These are phyloP conservation scores for Sordaria brevicollis DNA, from an alignment of 495 filamentous ascomycete genomes.

Conservation along the genomic window DNA sequence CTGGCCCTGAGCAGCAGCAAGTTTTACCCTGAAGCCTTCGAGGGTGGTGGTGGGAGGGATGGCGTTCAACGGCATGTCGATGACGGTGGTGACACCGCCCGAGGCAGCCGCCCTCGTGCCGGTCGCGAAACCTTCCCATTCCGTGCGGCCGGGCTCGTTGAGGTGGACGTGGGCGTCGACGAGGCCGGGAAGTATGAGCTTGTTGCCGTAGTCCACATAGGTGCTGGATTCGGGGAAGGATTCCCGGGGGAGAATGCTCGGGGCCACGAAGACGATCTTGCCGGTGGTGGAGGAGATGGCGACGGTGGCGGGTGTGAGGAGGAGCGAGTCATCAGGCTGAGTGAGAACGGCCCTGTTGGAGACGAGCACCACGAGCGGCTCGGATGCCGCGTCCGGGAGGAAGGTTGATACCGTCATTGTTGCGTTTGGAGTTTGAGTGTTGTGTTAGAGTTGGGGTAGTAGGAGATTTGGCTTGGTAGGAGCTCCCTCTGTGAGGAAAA, in stretches of 20 bases:
- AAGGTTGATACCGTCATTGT: conserved; percentile 15
- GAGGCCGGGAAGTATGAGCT: conserved; percentile 78
- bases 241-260: conserved; percentile 56
- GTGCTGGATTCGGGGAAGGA: conserved; percentile 61
- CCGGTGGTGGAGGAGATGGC: conserved; percentile 68
- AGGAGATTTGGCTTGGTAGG: background rate
- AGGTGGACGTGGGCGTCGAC: conserved; percentile 97
- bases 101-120: conserved; percentile 90
- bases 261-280: conserved; percentile 72
- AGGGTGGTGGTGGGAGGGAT: conserved; percentile 95
- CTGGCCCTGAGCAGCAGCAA: conserved; percentile 73
- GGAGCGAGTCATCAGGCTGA: conserved; percentile 43
- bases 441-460: background rate
- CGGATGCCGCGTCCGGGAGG: conserved; percentile 3
- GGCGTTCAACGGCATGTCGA: conserved; percentile 97
- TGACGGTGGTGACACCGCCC: conserved; percentile 93
- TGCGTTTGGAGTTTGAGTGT: background rate
- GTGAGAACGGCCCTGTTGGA: conserved; percentile 77
- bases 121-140: conserved; percentile 97
- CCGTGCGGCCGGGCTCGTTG: conserved; percentile 92
- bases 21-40: conserved; percentile 68
- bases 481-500: background rate
- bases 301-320: conserved; percentile 57
- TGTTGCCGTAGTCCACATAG: conserved; percentile 81
- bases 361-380: conserved; percentile 52